Evolutionary conservation across 768 basidiomycete genomes (phyloP).

Genomic region (Mycena pura): DNA sequence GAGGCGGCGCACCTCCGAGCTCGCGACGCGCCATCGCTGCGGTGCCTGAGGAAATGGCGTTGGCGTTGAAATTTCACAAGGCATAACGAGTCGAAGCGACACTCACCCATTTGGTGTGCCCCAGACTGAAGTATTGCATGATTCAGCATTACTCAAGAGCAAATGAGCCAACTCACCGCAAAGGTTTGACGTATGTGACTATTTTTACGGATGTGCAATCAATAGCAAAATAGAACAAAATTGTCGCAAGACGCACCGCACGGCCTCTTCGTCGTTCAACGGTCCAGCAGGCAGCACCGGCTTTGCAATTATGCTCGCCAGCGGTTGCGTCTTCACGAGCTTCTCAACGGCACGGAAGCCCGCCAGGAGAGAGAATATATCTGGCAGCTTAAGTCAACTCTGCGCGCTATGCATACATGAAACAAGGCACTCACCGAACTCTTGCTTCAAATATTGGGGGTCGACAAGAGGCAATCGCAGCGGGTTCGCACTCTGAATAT

Average conservation of each 20-base stretch:
- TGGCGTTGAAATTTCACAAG: too few species aligned
- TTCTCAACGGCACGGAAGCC: constrained; percentile 1
- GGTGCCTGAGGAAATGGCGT: not conserved
- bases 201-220: not conserved
- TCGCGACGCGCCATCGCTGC: constrained; percentile 10
- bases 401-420: too few species aligned
- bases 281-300: not conserved
- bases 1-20: not conserved
- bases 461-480: constrained; percentile 4
- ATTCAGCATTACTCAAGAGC: not conserved
- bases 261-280: constrained; percentile 6
- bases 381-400: too few species aligned
- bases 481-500: constrained; percentile 17
- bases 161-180: not conserved
- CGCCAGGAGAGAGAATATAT: constrained; percentile 6
- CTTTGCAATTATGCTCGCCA: not conserved
- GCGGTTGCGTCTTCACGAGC: constrained; percentile 7
- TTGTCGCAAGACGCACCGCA: too few species aligned
- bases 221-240: too few species aligned
- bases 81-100: not conserved
- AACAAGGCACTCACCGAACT: too few species aligned
- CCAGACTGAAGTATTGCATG: not conserved
- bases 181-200: constrained; percentile 1
- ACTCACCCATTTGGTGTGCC: constrained; percentile 7
- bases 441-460: constrained; percentile 3